These are phyloP conservation scores for Pestalotiopsis fici DNA, from an alignment of 2,329 filamentous ascomycete genomes.

Conservation along the genomic window DNA sequence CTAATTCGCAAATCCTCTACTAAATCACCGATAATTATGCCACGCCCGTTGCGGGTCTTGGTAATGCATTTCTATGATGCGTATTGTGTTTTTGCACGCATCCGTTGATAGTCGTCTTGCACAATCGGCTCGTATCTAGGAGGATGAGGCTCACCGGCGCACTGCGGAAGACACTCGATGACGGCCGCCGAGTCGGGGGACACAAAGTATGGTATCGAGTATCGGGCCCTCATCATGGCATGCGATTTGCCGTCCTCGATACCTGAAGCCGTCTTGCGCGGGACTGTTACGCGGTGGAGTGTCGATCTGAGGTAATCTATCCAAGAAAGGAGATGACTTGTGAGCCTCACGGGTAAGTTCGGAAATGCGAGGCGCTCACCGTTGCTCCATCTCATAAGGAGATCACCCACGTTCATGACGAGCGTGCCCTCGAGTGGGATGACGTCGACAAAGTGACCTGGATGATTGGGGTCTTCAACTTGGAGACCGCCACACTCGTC, in stretches of 20 bases:
- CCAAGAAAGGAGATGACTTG: not conserved
- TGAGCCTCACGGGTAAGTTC: no score
- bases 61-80: no score
- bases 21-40: no score
- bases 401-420: slow-evolving; percentile 36
- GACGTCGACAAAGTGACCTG: slow-evolving; percentile 37
- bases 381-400: slow-evolving; percentile 42
- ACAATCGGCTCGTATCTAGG: slow-evolving; percentile 49
- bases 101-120: slow-evolving; percentile 27
- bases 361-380: no score
- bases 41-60: no score
- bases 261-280: slow-evolving; percentile 36
- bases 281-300: slow-evolving; percentile 51
- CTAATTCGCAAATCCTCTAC: not conserved
- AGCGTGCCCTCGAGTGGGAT: slow-evolving; percentile 28
- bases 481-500: slow-evolving; percentile 46
- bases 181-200: slow-evolving; percentile 47
- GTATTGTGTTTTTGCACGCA: slow-evolving; percentile 30
- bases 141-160: slow-evolving; percentile 39
- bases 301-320: slow-evolving; percentile 52
- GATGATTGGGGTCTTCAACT: slow-evolving; percentile 38
- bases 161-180: slow-evolving; percentile 53
- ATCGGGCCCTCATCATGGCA: slow-evolving; percentile 49
- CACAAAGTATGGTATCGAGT: slow-evolving; percentile 63
- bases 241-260: slow-evolving; percentile 21